These are phyloP conservation scores for Mycena galopus DNA, from an alignment of 768 basidiomycete genomes.

Conservation along the genomic window DNA sequence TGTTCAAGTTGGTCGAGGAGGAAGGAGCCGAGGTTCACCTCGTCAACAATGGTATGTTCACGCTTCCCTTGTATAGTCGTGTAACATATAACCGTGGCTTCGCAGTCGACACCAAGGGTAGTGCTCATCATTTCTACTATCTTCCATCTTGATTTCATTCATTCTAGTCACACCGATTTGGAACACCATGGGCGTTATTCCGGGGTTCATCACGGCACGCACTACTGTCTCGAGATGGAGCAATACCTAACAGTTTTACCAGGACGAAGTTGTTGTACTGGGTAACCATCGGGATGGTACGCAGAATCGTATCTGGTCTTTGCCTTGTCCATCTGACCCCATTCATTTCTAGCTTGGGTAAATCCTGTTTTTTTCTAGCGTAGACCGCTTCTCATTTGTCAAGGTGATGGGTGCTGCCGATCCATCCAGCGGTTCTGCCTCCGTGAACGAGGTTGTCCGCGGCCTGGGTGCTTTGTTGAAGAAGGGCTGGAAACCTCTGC, in stretches of 20 bases:
- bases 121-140: constrained; percentile 45
- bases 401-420: constrained; percentile 69
- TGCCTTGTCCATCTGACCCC: neutral
- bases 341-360: constrained; percentile 27
- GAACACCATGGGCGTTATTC: constrained; percentile 77
- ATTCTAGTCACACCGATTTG: constrained; percentile 75
- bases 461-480: constrained; percentile 65
- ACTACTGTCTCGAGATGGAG: neutral
- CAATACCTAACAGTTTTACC: neutral
- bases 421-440: constrained; percentile 69
- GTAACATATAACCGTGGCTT: neutral
- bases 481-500: constrained; percentile 76
- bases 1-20: constrained; percentile 61
- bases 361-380: neutral
- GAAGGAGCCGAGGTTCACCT: constrained; percentile 62
- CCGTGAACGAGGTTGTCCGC: constrained; percentile 67
- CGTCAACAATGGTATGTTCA: constrained; percentile 65
- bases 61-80: neutral
- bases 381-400: neutral
- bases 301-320: constrained; percentile 21
- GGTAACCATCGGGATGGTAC: constrained; percentile 82
- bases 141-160: neutral
- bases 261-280: constrained; percentile 75
- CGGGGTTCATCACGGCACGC: constrained; percentile 62
- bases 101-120: constrained; percentile 42